Conservation (phyloP, 164 flowering plant species). For the Magnolia officinalis region DNA sequence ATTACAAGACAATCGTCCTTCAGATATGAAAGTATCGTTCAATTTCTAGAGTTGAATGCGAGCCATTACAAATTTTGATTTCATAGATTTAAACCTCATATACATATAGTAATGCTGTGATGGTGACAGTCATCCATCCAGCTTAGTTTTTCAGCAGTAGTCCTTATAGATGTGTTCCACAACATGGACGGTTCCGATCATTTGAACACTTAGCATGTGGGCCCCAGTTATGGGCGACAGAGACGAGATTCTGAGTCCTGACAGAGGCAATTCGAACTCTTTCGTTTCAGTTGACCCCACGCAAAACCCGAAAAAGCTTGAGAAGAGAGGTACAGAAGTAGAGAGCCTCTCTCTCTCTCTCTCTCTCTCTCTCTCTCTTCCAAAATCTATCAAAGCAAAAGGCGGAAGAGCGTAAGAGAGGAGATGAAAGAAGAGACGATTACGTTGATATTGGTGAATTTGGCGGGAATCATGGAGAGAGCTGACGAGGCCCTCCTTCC, state of each 20-base stretch:
- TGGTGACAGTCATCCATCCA: no score
- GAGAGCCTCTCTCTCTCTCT: neutral
- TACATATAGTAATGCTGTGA: no score
- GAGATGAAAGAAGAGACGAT: constrained; percentile 49
- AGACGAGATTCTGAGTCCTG: neutral
- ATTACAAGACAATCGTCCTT: no score
- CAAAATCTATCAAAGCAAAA: neutral
- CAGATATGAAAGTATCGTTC: no score
- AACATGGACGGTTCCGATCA: no score
- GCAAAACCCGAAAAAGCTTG: neutral
- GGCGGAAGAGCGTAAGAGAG: neutral
- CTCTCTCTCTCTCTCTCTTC: neutral
- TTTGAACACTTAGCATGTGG: no score
- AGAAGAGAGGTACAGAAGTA: no score
- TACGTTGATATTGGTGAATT: constrained; percentile 67
- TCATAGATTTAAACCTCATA: no score
- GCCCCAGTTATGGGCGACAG: neutral
- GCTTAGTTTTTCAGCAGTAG: no score
- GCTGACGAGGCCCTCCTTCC: constrained; percentile 88
- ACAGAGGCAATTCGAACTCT: neutral
- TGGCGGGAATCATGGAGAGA: constrained; percentile 81
- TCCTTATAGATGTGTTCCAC: no score
- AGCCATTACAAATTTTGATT: no score
- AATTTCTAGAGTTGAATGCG: no score
- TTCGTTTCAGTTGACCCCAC: neutral